phyloP scores from a whole-genome alignment of 768 basidiomycete species.

The Phaffia australis region DNA sequence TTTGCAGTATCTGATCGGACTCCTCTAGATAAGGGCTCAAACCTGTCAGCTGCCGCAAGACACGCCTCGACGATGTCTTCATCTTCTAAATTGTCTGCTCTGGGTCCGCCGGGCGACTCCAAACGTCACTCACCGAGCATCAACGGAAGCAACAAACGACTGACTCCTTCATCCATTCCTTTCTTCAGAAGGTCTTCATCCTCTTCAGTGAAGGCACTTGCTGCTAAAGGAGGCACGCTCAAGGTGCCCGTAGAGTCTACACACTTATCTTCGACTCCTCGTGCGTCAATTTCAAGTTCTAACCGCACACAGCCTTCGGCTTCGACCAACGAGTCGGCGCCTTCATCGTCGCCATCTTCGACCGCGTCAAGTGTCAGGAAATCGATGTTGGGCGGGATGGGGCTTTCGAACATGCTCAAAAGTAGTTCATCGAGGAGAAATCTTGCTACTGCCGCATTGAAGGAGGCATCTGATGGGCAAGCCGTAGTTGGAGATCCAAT shows the following conservation, averaged over 20 bases:
- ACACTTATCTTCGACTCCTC: slow-evolving; percentile 37
- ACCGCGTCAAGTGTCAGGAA: slow-evolving; percentile 31
- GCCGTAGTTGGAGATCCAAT: neutral
- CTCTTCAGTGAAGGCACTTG: slow-evolving; percentile 55
- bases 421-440: slow-evolving; percentile 18
- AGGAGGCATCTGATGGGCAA: neutral
- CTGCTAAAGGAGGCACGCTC: slow-evolving; percentile 24
- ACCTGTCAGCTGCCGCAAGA: neutral
- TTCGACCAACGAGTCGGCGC: slow-evolving; percentile 1
- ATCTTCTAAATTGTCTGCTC: slow-evolving; percentile 22
- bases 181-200: slow-evolving; percentile 89
- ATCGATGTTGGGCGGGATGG: slow-evolving; percentile 34
- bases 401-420: slow-evolving; percentile 27
- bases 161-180: slow-evolving; percentile 84
- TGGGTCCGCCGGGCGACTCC: neutral
- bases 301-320: slow-evolving; percentile 9
- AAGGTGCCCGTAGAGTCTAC: slow-evolving; percentile 30
- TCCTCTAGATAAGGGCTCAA: slow-evolving; percentile 4
- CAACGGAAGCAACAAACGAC: slow-evolving; percentile 46
- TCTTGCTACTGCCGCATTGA: neutral
- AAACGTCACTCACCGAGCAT: neutral
- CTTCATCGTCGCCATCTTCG: slow-evolving; percentile 35
- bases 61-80: neutral
- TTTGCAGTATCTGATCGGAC: slow-evolving; percentile 8
- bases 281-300: slow-evolving; percentile 6